Evolutionary conservation across 257 asterid species (phyloP), one percentile per base, ranked within the genome.

Genomic region (Thymus mandschuricus): DNA sequence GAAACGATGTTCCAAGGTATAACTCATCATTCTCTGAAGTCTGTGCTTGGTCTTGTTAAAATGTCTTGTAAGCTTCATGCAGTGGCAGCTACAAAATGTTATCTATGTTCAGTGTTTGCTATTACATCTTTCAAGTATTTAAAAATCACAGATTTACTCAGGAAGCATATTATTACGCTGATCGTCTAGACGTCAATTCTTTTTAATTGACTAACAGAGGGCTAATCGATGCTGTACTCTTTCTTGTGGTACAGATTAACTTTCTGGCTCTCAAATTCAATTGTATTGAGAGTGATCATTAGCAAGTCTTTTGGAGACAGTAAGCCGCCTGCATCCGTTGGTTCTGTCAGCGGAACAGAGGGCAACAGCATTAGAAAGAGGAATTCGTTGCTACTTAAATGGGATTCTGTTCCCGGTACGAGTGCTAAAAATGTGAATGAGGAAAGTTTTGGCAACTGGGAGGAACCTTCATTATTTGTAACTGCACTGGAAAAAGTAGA

Each of bases 1-100:
- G 96, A 81, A 89, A 87, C 65, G 97, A 91, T 73, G 95, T 89
- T 59, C 90, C 96, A 8, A 87, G 97, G 97, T 91, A 88, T 69
- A 86, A 79, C 75, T 43, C 40, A 45, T 44, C 62, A 45, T 68
- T 28, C 43, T 54, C 56, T 34, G 15, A 15, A 28, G 41, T 57
- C 21, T 29, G 71, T 55, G 63, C 44, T 63, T 46, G 56, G 29
- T 50, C 6, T 41, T 33, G 4, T 69, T 69, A 41, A 12, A 35
- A 35, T 27, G 48, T 10, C 27, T 7, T 35, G 31, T 21, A 15
- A 27, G 29, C 29, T 43, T 52, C 38, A 2, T n/a, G 50, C 46
- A 33, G 35, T 66, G 71, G 15, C 29, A 8, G 35, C 52, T 3
- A 0, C 49, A 40, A 40, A 21, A 34, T 46, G 34, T 33, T 12